Evolutionary conservation across 345 rosid species (phyloP), one percentile per base, ranked within the genome.

Genomic region (Bretschneidera sinensis): DNA sequence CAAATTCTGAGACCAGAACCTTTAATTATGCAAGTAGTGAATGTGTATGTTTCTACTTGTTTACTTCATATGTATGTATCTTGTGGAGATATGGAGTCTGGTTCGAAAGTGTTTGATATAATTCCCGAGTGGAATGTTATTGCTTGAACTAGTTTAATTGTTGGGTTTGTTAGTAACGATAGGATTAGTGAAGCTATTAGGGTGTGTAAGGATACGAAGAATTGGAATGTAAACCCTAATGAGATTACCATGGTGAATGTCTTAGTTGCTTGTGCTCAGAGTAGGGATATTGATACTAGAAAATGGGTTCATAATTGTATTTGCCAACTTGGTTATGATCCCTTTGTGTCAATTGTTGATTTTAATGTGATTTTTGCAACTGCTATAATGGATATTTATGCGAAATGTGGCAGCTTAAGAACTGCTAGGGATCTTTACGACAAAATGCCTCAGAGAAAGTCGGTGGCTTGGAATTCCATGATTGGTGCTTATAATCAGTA

Each of bases 391-490:
- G 68, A 64, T 39, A 71, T 76, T 76, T 71, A 76, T 18, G 78
- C 76, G 0, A 81, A 76, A 79, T 79, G 80, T 7, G 84, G 80
- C 16, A 73, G 76, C 3, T 4, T 79, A 15, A 54, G 18, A 24
- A 68, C 63, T 6, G 86, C 86, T 0, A 67, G 84, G 54, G 11
- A 52, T 7, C 63, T 81, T 72, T 81, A 78, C 57, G 78, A 81
- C 17, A 66, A 57, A 76, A 74, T 79, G 78, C 75, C 72, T 61
- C 17, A 52, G 17, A 79, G 79, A 64, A 82, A 70, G 48, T 60
- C 74, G 58, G 61, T 82, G 65, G 70, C 78, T 21, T 79, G 86
- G 84, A 77, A 79, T 28, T 48, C 80, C 1, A 72, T 74, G 54
- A 67, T 81, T 24, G 63, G 83, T 18, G 78, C 70, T 21, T 81